Evolutionary conservation across 148 eudicot species (phyloP), one percentile per base, ranked within the genome.

Genomic region (Salicornia ramosissima): DNA sequence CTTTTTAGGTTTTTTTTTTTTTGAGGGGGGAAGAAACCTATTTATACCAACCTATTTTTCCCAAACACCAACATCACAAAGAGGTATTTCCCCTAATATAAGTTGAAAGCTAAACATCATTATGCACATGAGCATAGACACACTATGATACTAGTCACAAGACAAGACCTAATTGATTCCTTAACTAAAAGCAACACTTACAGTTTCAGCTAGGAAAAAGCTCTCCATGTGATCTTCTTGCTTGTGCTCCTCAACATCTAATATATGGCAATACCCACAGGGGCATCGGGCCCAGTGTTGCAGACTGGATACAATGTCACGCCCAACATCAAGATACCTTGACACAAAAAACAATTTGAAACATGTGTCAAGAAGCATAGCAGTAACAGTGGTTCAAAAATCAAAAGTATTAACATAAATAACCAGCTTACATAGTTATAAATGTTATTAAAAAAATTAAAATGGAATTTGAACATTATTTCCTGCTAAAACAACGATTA

Each of bases 171-270:
- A 31, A 47, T 63, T 42, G 42, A 54, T 19, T 63, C 22, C 25
- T 29, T 15, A 68, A 62, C 28, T 47, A 73, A 29, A 53, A 42
- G 42, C n/a, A 52, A 74, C 12, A 39, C 96, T 83, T 84, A 94
- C 98, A 49, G 98, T 94, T 85, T 94, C 98, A 49, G 98, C 92
- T 65, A 94, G 81, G 69, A 94, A 94, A 80, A 94, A 94, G 82
- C 98, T 94, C 81, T 94, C 98, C 98, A 94, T 94, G 80, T 90
- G 90, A 78, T 94, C 97, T 83, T 94, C 98, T 83, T 83, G 96
- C 73, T 77, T 80, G 86, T 94, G 98, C 84, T 80, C 82, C 84
- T 94, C 98, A 53, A 94, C 98, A 80, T 94, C 98, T 62, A 88
- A 79, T 71, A 94, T 90, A 81, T 90, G 98, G 70, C 98, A 94